A percentile compares a stretch with the other conserved stretches of the same genome.
Evolutionary conservation across 2,329 filamentous ascomycete species (phyloP).

Genomic region (Neoascochyta sp.): DNA sequence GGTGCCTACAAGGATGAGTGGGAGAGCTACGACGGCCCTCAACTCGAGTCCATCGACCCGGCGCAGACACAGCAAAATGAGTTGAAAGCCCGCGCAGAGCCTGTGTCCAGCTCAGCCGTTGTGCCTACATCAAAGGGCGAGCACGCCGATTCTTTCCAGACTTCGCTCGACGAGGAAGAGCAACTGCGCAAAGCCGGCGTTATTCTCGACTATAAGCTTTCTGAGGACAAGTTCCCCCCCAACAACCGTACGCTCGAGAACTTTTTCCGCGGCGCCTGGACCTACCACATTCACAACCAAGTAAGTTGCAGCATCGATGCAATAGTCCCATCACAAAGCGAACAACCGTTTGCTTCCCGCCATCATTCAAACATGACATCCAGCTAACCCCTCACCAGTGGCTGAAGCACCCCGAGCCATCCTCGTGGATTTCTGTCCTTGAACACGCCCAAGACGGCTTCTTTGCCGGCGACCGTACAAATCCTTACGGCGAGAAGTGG

Average conservation of each 20-base stretch:
- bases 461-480: conserved; percentile 49
- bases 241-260: conserved; percentile 55
- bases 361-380: conserved; percentile 11
- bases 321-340: conserved; percentile 1
- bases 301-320: conserved; percentile 34
- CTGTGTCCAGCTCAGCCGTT: conserved; percentile 27
- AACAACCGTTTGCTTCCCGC: conserved; percentile 1
- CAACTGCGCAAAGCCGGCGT: conserved; percentile 42
- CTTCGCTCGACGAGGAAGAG: conserved; percentile 40
- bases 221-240: conserved; percentile 53
- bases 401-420: conserved; percentile 54
- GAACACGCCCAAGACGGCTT: conserved; percentile 54
- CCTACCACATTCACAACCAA: conserved; percentile 57
- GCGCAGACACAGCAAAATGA: conserved; percentile 26
- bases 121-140: conserved; percentile 18
- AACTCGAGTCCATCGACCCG: conserved; percentile 37
- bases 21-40: conserved; percentile 50
- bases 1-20: conserved; percentile 50
- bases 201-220: conserved; percentile 45
- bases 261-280: conserved; percentile 56
- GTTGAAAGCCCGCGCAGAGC: conserved; percentile 21
- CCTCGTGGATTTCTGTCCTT: conserved; percentile 54
- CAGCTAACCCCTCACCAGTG: conserved; percentile 42
- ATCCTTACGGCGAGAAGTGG: conserved; percentile 55
- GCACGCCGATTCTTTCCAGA: conserved; percentile 39